Percentiles rank a stretch among this genome's conserved stretches.
Conservation (phyloP, 2,329 filamentous ascomycete species). For the Claviceps digitariae region DNA sequence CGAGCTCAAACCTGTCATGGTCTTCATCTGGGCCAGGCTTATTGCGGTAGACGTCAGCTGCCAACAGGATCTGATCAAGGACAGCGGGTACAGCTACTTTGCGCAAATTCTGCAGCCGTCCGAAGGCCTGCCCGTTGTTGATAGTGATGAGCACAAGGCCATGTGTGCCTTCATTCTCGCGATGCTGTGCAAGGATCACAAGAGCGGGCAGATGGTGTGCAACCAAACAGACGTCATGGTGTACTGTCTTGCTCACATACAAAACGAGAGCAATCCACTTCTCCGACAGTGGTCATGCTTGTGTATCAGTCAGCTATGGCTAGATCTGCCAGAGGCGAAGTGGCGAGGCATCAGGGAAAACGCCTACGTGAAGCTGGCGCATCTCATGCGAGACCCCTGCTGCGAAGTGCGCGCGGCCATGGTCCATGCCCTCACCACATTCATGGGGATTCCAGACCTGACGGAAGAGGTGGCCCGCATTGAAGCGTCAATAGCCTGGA, state of each 20-base stretch:
- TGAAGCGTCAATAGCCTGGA: conserved; percentile 81
- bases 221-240: conserved; percentile 83
- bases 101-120: conserved; percentile 79
- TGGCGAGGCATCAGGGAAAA: conserved; percentile 88
- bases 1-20: conserved; percentile 95
- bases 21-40: conserved; percentile 96
- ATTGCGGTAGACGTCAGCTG: conserved; percentile 90
- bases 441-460: conserved; percentile 83
- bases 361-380: conserved; percentile 68
- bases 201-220: conserved; percentile 81
- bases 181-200: conserved; percentile 93
- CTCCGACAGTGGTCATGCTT: conserved; percentile 92
- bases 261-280: conserved; percentile 75
- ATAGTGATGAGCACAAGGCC: conserved; percentile 86
- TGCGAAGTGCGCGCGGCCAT: conserved; percentile 90
- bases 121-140: conserved; percentile 71
- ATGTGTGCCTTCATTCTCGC: conserved; percentile 98
- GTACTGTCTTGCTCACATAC: conserved; percentile 71
- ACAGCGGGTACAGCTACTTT: conserved; percentile 96
- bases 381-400: conserved; percentile 69
- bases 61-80: conserved; percentile 86
- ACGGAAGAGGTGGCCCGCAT: conserved; percentile 83
- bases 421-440: conserved; percentile 84
- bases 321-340: conserved; percentile 81
- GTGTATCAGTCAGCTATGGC: conserved; percentile 90